Conservation (phyloP, 768 basidiomycete species). For the Naganishia vaughanmartiniae region DNA sequence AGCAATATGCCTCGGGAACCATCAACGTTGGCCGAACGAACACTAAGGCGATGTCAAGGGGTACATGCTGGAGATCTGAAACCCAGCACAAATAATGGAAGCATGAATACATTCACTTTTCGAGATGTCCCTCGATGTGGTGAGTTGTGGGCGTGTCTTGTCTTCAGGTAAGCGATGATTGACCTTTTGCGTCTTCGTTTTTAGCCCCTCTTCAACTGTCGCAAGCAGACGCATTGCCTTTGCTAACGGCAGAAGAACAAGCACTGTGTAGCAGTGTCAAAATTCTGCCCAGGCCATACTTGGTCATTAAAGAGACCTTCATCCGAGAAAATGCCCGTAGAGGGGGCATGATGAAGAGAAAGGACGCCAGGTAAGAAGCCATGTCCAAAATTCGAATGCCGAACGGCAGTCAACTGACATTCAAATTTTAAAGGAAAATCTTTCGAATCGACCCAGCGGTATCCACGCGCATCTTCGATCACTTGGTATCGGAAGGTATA, state of each 20-base stretch:
- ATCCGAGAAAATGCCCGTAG: constrained; percentile 88
- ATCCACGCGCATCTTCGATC: constrained; percentile 8
- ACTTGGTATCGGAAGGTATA: not conserved
- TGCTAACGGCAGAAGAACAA: constrained; percentile 85
- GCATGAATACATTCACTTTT: constrained; percentile 3
- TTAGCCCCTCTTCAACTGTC: constrained; percentile 75
- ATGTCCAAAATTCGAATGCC: not conserved
- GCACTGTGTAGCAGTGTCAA: constrained; percentile 81
- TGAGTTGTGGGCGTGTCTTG: not conserved
- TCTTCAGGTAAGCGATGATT: not conserved
- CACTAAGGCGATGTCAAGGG: not conserved
- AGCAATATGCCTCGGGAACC: constrained; percentile 24
- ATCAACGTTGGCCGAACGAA: constrained; percentile 7
- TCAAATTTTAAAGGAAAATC: not conserved
- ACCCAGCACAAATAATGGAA: not conserved
- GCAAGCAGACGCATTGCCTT: constrained; percentile 81
- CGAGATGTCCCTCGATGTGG: constrained; percentile 15
- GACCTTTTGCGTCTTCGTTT: not conserved
- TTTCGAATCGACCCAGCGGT: constrained; percentile 17
- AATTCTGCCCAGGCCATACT: constrained; percentile 90
- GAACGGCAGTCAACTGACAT: not conserved
- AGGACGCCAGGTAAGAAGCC: constrained; percentile 61
- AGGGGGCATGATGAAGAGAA: constrained; percentile 78
- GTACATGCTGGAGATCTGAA: not conserved
- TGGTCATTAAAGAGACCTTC: constrained; percentile 91